Percentiles rank a stretch among this genome's conserved stretches.
These are phyloP conservation scores for Phytophthora pisi DNA, from an alignment of 352 stramenopile species.

Conservation along the genomic window DNA sequence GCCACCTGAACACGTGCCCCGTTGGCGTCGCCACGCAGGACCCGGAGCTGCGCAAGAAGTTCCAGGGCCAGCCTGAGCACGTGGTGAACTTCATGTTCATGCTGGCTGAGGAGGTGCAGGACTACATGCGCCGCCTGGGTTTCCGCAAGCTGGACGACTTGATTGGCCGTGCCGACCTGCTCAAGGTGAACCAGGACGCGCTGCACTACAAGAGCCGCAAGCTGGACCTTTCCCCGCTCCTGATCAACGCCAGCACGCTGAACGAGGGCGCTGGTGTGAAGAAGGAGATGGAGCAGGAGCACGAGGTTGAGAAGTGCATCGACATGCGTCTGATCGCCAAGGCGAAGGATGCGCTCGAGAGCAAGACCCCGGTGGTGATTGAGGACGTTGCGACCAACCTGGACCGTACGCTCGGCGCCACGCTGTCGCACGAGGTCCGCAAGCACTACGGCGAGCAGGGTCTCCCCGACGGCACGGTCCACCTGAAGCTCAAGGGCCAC, in stretches of 20 bases:
- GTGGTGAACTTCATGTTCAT: constrained; percentile 98
- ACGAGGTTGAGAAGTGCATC: constrained; percentile 88
- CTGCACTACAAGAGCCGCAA: constrained; percentile 77
- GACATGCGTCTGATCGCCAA: constrained; percentile 93
- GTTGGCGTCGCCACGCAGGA: constrained; percentile 98
- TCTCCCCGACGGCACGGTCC: constrained; percentile 93
- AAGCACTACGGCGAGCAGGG: constrained; percentile 91
- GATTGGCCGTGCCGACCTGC: constrained; percentile 93
- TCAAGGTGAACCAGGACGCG: constrained; percentile 89
- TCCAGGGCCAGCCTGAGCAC: constrained; percentile 95
- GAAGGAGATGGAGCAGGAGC: constrained; percentile 88
- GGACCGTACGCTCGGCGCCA: constrained; percentile 94
- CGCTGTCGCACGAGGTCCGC: constrained; percentile 94
- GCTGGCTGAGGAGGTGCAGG: constrained; percentile 94
- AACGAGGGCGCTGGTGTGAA: constrained; percentile 91
- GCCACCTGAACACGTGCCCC: constrained; percentile 97
- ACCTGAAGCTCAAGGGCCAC: constrained; percentile 94
- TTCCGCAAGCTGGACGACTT: constrained; percentile 95
- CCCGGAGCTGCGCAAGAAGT: constrained; percentile 95
- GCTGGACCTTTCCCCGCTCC: constrained; percentile 92
- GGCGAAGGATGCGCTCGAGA: constrained; percentile 85
- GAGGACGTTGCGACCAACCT: constrained; percentile 89
- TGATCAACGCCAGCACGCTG: constrained; percentile 93
- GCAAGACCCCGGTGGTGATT: constrained; percentile 69
- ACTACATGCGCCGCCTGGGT: constrained; percentile 82